phyloP scores from a whole-genome alignment of 2,329 filamentous ascomycete species.

The Trichoderma polysporum region DNA sequence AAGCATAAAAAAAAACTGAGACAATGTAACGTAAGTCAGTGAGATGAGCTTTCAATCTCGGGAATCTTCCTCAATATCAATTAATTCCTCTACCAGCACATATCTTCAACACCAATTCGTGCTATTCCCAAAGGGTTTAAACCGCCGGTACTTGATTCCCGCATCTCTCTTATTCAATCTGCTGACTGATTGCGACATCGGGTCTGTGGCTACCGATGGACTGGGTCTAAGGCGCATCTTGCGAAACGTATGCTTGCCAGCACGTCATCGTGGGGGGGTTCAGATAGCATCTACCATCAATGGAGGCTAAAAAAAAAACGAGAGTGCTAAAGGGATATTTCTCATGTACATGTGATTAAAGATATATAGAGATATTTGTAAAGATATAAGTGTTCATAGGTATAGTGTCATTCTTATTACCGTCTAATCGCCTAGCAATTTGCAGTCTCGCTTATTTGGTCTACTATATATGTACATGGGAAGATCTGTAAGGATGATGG shows the following conservation, averaged over 20 bases:
- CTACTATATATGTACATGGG: background rate
- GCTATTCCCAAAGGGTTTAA: background rate
- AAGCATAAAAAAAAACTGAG: background rate
- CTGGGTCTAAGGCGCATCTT: background rate
- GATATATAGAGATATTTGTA: background rate
- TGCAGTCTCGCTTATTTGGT: background rate
- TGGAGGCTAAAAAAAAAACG: background rate
- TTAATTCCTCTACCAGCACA: background rate
- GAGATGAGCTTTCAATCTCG: background rate
- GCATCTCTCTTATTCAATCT: background rate
- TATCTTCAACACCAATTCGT: background rate
- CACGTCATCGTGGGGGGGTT: constrained; percentile 17
- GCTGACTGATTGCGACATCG: constrained; percentile 17
- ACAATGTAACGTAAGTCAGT: background rate
- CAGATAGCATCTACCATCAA: background rate
- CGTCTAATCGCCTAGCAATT: background rate
- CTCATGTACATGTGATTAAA: background rate
- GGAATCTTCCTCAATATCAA: constrained; percentile 16
- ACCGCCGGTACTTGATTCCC: background rate
- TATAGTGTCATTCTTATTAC: background rate
- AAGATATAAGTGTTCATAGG: background rate
- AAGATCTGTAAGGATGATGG: background rate
- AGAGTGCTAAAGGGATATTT: background rate
- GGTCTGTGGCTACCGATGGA: background rate
- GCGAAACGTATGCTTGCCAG: constrained; percentile 21